phyloP scores from a whole-genome alignment of 306 rosid species.

The Malus asiatica region DNA sequence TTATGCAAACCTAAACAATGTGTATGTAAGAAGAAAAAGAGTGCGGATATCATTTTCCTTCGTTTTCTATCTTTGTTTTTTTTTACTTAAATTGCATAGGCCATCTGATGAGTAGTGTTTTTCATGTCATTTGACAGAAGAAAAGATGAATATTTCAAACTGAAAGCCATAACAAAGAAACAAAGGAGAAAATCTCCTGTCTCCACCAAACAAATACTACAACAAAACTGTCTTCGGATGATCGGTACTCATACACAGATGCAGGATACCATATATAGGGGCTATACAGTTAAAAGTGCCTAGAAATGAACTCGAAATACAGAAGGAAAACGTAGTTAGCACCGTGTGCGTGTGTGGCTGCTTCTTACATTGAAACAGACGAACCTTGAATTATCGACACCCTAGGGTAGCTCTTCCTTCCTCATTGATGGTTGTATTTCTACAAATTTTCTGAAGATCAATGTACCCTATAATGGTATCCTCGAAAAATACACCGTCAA shows the following conservation, averaged over 20 bases:
- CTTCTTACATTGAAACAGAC: neutral
- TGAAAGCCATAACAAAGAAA: neutral
- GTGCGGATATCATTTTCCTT: neutral
- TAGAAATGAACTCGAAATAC: neutral
- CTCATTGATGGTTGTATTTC: constrained; percentile 42
- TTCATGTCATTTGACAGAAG: neutral
- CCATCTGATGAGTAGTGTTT: neutral
- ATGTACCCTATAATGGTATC: constrained; percentile 91
- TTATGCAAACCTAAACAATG: neutral
- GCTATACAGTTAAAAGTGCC: neutral
- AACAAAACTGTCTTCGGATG: neutral
- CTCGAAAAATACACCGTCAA: constrained; percentile 69
- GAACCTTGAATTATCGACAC: constrained; percentile 39
- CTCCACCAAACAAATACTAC: neutral
- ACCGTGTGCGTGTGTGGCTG: neutral
- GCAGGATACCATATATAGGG: neutral
- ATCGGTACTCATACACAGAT: neutral
- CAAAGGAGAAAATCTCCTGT: neutral
- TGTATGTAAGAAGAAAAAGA: neutral
- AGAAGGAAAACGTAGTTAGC: neutral
- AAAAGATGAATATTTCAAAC: neutral
- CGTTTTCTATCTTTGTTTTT: too few relatives aligned
- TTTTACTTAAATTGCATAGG: neutral
- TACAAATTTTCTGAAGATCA: constrained; percentile 88
- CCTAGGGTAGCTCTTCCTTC: constrained; percentile 73